Evolutionary conservation across 305 asterid genomes (phyloP).

Genomic region (Vinca major): DNA sequence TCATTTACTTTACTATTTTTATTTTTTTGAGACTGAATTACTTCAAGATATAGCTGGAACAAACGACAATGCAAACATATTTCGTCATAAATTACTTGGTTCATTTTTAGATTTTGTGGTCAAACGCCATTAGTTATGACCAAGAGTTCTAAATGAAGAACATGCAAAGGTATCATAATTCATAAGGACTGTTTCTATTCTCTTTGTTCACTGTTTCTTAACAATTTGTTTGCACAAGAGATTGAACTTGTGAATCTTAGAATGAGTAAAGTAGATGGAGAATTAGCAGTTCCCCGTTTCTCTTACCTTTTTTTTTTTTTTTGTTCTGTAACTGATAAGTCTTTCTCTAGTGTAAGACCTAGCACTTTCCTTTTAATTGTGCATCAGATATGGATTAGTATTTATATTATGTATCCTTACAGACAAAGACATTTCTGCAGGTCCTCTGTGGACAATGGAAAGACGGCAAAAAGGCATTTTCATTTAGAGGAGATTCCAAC

Average conservation of each 20-base stretch:
- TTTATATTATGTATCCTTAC: constrained; percentile 2
- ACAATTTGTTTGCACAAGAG: not conserved
- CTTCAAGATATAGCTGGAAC: not conserved
- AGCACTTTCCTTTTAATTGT: not conserved
- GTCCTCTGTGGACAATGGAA: constrained; percentile 73
- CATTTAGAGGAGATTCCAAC: constrained; percentile 89
- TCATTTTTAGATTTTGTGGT: not conserved
- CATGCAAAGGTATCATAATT: not conserved
- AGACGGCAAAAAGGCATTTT: constrained; percentile 51
- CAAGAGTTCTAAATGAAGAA: not conserved
- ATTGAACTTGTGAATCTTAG: not conserved
- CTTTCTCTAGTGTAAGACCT: not conserved
- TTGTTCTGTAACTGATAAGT: too few relatives aligned
- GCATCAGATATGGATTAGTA: not conserved
- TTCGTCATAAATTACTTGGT: not conserved
- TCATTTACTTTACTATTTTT: not conserved
- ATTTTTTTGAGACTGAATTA: not conserved
- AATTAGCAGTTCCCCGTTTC: not conserved
- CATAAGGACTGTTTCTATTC: not conserved
- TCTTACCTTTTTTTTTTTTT: not conserved
- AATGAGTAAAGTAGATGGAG: not conserved
- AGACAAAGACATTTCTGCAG: constrained; percentile 32
- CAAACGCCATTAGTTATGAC: not conserved
- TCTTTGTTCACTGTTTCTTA: not conserved
- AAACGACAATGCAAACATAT: not conserved